These are phyloP conservation scores for Ceriops tagal DNA, from an alignment of 345 rosid genomes.

Conservation along the genomic window DNA sequence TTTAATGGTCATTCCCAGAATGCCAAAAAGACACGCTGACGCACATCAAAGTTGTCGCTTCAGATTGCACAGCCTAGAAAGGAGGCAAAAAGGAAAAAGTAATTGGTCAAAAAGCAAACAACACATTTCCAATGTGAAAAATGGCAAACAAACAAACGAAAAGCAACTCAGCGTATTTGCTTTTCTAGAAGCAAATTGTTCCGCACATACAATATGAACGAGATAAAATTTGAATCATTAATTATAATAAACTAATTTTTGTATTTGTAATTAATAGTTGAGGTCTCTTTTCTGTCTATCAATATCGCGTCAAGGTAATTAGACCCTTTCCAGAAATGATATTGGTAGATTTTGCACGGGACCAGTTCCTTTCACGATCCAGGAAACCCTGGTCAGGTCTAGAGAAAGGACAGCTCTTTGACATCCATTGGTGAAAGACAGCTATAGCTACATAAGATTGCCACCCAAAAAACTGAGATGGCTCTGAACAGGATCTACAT, in stretches of 20 bases:
- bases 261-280: too few relatives aligned
- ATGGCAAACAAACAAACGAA: too few relatives aligned
- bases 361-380: conserved; percentile 11
- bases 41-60: not conserved
- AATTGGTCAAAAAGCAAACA: not conserved
- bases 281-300: too few relatives aligned
- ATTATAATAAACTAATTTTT: too few relatives aligned
- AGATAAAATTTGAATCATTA: too few relatives aligned
- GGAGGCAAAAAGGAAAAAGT: not conserved
- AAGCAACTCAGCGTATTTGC: conserved; percentile 6
- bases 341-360: conserved; percentile 19
- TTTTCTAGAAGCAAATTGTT: not conserved
- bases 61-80: not conserved
- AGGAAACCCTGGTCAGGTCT: conserved; percentile 20
- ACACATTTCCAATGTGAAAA: too few relatives aligned
- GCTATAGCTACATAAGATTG: not conserved
- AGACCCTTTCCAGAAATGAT: conserved; percentile 5
- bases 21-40: not conserved
- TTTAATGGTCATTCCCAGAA: too few relatives aligned
- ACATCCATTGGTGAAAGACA: not conserved
- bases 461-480: not conserved
- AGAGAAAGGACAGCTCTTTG: not conserved
- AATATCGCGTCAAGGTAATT: too few relatives aligned
- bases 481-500: conserved; percentile 16
- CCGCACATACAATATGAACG: too few relatives aligned